A percentile compares a stretch with the other conserved stretches of the same genome.
Conservation (phyloP, 441 rosid genomes). For the Corymbia citriodora region DNA sequence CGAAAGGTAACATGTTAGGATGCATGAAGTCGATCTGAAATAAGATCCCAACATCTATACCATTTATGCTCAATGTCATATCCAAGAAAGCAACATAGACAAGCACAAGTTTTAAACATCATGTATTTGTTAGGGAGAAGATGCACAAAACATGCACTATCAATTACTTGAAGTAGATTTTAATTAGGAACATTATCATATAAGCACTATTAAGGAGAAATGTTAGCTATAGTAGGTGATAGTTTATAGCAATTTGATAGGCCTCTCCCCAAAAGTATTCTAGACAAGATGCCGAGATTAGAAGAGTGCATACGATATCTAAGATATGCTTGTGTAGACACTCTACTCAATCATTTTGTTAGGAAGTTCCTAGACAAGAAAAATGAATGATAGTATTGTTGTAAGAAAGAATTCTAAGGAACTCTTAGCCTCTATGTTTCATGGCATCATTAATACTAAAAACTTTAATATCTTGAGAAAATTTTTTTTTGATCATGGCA, state of each 20-base stretch:
- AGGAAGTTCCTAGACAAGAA: background rate
- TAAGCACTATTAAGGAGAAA: background rate
- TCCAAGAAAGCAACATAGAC: background rate
- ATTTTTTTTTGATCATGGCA: background rate
- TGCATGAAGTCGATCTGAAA: background rate
- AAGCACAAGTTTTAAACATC: background rate
- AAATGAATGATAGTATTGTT: background rate
- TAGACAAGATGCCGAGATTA: too few species aligned
- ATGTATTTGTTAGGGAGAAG: background rate
- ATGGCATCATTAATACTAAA: background rate
- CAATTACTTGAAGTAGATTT: background rate
- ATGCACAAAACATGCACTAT: background rate
- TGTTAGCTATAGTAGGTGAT: background rate
- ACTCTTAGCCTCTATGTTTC: background rate
- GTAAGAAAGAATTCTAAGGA: background rate
- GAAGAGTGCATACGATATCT: background rate
- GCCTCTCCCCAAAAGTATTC: background rate
- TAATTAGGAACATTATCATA: background rate
- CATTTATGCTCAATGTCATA: background rate
- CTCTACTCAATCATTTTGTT: background rate
- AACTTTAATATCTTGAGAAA: background rate
- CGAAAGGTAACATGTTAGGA: background rate
- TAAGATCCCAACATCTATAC: background rate
- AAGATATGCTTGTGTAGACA: background rate
- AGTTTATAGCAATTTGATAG: background rate